A percentile compares a stretch with the other conserved stretches of the same genome.
Evolutionary conservation across 805 yeast genomes (phyloP).

Genomic region (Myxozyma neglecta): DNA sequence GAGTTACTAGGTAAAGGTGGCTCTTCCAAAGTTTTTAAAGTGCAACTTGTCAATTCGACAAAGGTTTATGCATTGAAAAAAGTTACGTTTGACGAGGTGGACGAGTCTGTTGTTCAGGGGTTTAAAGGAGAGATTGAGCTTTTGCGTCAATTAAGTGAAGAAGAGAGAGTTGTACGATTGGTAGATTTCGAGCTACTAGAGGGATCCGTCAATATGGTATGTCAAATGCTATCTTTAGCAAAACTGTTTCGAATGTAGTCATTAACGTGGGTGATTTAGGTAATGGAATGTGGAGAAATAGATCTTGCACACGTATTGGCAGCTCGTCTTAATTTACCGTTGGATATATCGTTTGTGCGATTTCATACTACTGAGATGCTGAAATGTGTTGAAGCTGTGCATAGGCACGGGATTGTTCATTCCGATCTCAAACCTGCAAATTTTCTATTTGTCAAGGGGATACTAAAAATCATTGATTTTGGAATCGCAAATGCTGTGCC

Average conservation of each 20-base stretch:
- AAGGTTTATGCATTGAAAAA: conserved; percentile 75
- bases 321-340: conserved; percentile 49
- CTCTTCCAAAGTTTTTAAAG: conserved; percentile 85
- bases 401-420: conserved; percentile 79
- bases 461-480: conserved; percentile 86
- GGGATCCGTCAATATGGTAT: conserved; percentile 62
- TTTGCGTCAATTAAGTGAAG: conserved; percentile 56
- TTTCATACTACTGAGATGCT: conserved; percentile 77
- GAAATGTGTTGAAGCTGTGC: conserved; percentile 85
- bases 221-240: background rate
- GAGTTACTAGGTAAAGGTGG: conserved; percentile 91
- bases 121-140: conserved; percentile 89
- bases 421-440: conserved; percentile 71
- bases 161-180: conserved; percentile 74
- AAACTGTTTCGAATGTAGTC: background rate
- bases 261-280: conserved; percentile 1
- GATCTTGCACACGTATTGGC: conserved; percentile 81
- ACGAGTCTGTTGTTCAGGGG: conserved; percentile 67
- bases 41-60: conserved; percentile 51
- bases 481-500: conserved; percentile 90
- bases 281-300: conserved; percentile 92
- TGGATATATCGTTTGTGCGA: conserved; percentile 75
- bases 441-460: conserved; percentile 64
- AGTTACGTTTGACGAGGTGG: conserved; percentile 75
- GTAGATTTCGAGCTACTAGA: conserved; percentile 70